Conservation (phyloP, 257 asterid species). For the Leonotis leonurus region DNA sequence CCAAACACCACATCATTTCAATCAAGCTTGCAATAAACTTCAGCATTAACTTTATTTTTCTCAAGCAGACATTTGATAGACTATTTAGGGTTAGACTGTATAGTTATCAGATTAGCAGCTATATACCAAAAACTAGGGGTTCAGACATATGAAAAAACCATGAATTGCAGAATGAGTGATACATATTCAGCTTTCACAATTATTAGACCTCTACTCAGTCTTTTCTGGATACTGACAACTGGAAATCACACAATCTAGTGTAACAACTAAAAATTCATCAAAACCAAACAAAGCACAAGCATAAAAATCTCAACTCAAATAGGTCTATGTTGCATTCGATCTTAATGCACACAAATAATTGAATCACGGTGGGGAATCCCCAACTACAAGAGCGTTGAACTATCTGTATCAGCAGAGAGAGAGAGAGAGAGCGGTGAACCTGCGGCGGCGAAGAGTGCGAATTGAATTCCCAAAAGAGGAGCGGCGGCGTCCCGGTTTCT, state of each 20-base stretch:
- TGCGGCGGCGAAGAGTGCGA: constrained; percentile 8
- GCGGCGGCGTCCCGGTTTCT: background rate
- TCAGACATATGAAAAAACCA: background rate
- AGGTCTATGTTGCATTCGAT: background rate
- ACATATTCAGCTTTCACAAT: background rate
- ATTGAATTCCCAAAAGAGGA: background rate
- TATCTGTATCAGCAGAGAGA: background rate
- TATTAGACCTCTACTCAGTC: background rate
- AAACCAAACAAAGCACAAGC: background rate
- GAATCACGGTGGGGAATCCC: background rate
- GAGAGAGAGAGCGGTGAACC: background rate
- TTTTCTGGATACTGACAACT: background rate
- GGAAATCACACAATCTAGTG: background rate
- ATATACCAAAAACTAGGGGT: background rate
- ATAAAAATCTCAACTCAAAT: background rate
- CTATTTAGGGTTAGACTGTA: background rate
- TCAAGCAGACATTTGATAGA: background rate
- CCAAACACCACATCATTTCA: background rate
- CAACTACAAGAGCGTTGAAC: background rate
- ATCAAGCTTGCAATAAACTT: background rate
- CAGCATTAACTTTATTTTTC: background rate
- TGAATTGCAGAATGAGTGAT: background rate
- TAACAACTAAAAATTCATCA: background rate
- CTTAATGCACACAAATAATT: background rate
- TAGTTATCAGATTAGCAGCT: background rate